Conservation (phyloP, 139 green algal species). For the Desmodesmus armatus region DNA sequence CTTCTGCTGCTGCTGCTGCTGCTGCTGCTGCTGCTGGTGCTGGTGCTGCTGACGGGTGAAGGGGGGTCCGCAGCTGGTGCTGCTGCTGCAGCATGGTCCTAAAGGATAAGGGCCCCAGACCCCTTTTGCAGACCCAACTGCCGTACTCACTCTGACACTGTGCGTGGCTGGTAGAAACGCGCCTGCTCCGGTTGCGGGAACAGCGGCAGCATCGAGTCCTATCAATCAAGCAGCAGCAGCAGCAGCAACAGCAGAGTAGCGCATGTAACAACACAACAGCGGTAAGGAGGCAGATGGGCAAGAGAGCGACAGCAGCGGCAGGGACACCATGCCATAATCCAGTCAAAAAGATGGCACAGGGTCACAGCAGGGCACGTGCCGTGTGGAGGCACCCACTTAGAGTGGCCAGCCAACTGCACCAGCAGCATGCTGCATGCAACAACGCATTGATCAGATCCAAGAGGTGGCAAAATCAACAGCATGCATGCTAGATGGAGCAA, state of each 20-base stretch:
- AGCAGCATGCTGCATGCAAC: background rate
- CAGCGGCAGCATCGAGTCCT: slow-evolving; percentile 67
- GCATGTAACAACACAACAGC: too few species aligned
- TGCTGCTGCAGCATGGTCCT: background rate
- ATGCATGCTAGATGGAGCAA: too few species aligned
- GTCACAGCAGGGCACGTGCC: too few species aligned
- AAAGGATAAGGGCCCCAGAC: too few species aligned
- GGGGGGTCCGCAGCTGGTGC: background rate
- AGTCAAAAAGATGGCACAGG: background rate
- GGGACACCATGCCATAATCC: background rate
- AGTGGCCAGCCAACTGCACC: slow-evolving; percentile 14
- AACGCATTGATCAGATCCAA: too few species aligned
- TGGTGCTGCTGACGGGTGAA: background rate
- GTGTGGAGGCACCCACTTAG: too few species aligned
- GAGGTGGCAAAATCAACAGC: too few species aligned
- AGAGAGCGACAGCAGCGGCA: background rate
- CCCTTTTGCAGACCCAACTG: too few species aligned
- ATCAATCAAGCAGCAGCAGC: background rate
- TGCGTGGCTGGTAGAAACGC: slow-evolving; percentile 63
- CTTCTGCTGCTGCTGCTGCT: background rate
- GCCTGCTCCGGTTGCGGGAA: slow-evolving; percentile 67
- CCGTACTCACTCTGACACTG: slow-evolving; percentile 59
- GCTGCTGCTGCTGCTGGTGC: background rate
- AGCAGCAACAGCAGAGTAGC: background rate
- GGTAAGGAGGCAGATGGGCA: too few species aligned